Evolutionary conservation across 1,284 basidiomycete genomes (phyloP).

Genomic region (Caloboletus firmus): DNA sequence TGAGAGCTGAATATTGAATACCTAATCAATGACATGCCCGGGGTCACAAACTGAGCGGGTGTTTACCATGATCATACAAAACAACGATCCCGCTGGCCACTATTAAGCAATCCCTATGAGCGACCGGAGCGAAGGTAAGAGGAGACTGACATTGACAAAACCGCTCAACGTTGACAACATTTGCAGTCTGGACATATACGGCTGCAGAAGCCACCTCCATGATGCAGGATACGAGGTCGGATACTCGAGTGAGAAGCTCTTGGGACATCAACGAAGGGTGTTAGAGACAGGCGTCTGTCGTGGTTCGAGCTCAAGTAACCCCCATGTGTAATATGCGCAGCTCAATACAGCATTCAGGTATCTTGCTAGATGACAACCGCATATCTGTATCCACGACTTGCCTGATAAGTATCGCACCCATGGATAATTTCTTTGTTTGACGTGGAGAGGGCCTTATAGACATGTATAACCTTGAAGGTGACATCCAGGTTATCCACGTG

Average conservation of each 20-base stretch:
- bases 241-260: neutral
- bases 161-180: neutral
- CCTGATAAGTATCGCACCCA: no score
- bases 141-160: neutral
- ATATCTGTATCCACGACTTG: no score
- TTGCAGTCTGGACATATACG: neutral
- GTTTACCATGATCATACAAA: conserved; percentile 13
- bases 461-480: no score
- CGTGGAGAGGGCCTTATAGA: no score
- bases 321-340: no score
- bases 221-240: neutral
- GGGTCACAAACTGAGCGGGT: no score
- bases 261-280: neutral
- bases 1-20: conserved; percentile 11
- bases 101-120: neutral
- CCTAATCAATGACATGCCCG: neutral
- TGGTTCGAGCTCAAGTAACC: neutral
- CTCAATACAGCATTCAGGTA: no score
- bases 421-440: no score
- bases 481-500: no score
- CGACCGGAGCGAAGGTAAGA: neutral
- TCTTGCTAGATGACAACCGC: no score
- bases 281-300: neutral
- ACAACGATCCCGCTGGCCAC: neutral
- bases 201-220: neutral